These are phyloP conservation scores for Achaetomium macrosporum DNA, from an alignment of 2,329 filamentous ascomycete species.

Conservation along the genomic window DNA sequence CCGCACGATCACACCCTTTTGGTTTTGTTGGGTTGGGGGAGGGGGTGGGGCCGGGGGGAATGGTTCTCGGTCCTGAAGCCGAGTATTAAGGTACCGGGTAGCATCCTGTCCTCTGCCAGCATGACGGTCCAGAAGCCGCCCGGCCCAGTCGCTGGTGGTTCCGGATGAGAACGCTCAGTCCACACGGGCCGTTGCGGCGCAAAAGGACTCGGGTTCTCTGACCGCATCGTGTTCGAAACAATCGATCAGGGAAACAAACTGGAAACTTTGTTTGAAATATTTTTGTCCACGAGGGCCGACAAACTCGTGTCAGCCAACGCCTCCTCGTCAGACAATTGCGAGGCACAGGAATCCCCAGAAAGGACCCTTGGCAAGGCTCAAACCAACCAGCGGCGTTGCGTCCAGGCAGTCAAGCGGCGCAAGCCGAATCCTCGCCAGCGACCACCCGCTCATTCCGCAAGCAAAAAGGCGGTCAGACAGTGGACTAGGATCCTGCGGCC, in stretches of 20 bases:
- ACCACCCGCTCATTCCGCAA: conserved; percentile 5
- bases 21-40: no score
- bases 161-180: no score
- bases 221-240: neutral
- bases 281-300: neutral
- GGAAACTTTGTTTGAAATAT: conserved; percentile 4
- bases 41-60: no score
- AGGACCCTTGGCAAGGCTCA: neutral
- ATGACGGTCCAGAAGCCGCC: no score
- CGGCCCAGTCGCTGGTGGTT: no score
- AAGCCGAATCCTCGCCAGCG: neutral
- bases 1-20: no score
- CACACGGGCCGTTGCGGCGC: neutral
- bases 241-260: neutral
- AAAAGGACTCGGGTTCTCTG: neutral
- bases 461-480: conserved; percentile 21
- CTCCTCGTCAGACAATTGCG: conserved; percentile 1
- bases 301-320: neutral
- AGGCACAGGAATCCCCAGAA: conserved; percentile 4
- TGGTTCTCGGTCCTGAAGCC: no score
- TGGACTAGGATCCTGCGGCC: neutral
- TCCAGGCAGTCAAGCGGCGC: conserved; percentile 19
- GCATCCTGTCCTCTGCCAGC: no score
- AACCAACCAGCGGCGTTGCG: conserved; percentile 9
- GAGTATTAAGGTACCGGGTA: no score